Conservation (phyloP, 495 filamentous ascomycete genomes). For the Lasiosphaeria miniovina region DNA sequence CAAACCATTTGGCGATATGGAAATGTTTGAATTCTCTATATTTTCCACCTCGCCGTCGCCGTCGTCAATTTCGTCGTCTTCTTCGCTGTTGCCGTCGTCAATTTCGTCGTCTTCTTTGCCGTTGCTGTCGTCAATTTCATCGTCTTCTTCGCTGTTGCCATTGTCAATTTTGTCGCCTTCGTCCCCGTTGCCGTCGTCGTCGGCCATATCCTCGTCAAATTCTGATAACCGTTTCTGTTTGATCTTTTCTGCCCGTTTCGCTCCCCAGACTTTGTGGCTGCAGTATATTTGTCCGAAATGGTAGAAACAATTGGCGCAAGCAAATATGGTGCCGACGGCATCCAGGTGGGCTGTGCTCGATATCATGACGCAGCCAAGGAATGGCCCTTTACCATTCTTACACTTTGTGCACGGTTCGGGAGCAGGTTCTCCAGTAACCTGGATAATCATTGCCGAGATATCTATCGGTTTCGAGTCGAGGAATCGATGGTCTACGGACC, state of each 20-base stretch:
- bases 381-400: constrained; percentile 26
- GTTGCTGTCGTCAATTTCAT: too few species aligned
- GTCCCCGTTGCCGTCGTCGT: not conserved
- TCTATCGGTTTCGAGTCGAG: constrained; percentile 24
- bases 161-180: not conserved
- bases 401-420: constrained; percentile 25
- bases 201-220: not conserved
- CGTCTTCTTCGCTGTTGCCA: too few species aligned
- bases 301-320: constrained; percentile 37
- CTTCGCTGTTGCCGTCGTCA: too few species aligned
- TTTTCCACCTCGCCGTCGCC: too few species aligned
- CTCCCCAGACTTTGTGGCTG: constrained; percentile 25
- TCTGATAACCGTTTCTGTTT: not conserved
- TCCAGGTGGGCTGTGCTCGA: constrained; percentile 12
- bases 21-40: too few species aligned
- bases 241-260: constrained; percentile 6
- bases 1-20: not conserved
- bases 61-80: too few species aligned
- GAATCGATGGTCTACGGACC: constrained; percentile 17
- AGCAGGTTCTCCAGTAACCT: constrained; percentile 28
- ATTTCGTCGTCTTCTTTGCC: too few species aligned
- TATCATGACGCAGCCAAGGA: constrained; percentile 31
- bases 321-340: constrained; percentile 12
- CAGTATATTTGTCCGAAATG: constrained; percentile 30
- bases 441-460: constrained; percentile 31